phyloP scores from a whole-genome alignment of 2,329 filamentous ascomycete species.

The Dothideomycetes sp. region DNA sequence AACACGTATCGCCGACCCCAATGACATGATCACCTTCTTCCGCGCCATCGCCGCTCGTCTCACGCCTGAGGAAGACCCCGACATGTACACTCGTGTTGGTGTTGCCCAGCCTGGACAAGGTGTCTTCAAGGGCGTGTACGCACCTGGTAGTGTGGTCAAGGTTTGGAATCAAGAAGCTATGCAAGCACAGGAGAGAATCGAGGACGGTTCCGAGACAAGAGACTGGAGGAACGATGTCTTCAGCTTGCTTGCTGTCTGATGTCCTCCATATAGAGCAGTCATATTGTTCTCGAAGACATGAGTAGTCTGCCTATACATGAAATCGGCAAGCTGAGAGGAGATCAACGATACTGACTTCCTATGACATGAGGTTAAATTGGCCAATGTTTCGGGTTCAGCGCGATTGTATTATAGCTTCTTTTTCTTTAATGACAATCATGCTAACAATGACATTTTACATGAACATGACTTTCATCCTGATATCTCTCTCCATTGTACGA shows the following conservation, averaged over 20 bases:
- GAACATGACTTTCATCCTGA: no score
- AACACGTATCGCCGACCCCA: conserved; percentile 70
- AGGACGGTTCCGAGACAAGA: conserved; percentile 55
- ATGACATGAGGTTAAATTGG: no score
- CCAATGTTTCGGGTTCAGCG: no score
- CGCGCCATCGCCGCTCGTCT: conserved; percentile 72
- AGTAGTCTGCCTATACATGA: not conserved
- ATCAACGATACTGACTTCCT: no score
- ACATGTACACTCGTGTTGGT: conserved; percentile 65
- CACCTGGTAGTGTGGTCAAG: conserved; percentile 80
- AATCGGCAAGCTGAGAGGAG: no score
- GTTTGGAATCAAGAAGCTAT: conserved; percentile 77
- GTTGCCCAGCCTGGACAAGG: conserved; percentile 52
- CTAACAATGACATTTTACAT: no score
- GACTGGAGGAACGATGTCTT: conserved; percentile 88
- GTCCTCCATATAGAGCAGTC: conserved; percentile 13
- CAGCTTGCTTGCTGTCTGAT: conserved; percentile 30
- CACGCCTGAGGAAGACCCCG: conserved; percentile 62
- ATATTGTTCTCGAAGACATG: conserved; percentile 12
- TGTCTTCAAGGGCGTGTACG: conserved; percentile 75
- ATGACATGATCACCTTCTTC: conserved; percentile 72
- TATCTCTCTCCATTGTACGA: no score
- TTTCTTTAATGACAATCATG: no score
- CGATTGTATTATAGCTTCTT: no score
- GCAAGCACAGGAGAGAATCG: conserved; percentile 61